These are phyloP conservation scores for Pythium dissotocum DNA, from an alignment of 352 stramenopile genomes.

Conservation along the genomic window DNA sequence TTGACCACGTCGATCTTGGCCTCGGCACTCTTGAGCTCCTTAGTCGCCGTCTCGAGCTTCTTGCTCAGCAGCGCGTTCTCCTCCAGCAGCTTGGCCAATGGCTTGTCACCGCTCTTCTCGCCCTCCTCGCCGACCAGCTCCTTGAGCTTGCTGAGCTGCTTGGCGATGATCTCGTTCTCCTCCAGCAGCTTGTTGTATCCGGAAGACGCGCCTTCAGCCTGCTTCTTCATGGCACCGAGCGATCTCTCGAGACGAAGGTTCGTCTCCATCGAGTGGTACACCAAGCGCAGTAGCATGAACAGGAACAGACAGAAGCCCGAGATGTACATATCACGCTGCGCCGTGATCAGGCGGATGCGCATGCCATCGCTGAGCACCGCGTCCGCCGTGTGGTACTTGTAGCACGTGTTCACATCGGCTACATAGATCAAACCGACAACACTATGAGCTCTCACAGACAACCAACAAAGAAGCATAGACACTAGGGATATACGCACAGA, in stretches of 20 bases:
- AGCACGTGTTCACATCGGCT: conserved; percentile 75
- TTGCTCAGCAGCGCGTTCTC: conserved; percentile 58
- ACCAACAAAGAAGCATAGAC: neutral
- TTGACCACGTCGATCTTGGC: conserved; percentile 55
- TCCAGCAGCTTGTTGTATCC: conserved; percentile 70
- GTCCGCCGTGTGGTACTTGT: conserved; percentile 66
- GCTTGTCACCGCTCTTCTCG: conserved; percentile 46
- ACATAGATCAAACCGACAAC: neutral
- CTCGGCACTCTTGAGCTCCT: conserved; percentile 52
- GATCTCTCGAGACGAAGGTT: conserved; percentile 77
- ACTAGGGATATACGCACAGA: conserved; percentile 47
- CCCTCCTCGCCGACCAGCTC: conserved; percentile 38
- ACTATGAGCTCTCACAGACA: neutral
- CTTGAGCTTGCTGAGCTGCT: conserved; percentile 72
- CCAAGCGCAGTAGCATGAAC: conserved; percentile 74
- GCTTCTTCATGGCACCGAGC: conserved; percentile 73
- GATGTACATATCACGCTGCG: conserved; percentile 88
- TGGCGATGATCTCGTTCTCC: conserved; percentile 68
- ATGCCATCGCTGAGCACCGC: conserved; percentile 67
- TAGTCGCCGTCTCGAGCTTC: conserved; percentile 36
- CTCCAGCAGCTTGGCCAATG: conserved; percentile 56
- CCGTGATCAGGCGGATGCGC: conserved; percentile 75
- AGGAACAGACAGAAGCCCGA: conserved; percentile 84
- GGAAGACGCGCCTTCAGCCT: conserved; percentile 61
- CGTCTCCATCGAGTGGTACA: conserved; percentile 69